A percentile compares a stretch with the other conserved stretches of the same genome.
These are phyloP conservation scores for Mycena polygramma DNA, from an alignment of 768 basidiomycete species.

Conservation along the genomic window DNA sequence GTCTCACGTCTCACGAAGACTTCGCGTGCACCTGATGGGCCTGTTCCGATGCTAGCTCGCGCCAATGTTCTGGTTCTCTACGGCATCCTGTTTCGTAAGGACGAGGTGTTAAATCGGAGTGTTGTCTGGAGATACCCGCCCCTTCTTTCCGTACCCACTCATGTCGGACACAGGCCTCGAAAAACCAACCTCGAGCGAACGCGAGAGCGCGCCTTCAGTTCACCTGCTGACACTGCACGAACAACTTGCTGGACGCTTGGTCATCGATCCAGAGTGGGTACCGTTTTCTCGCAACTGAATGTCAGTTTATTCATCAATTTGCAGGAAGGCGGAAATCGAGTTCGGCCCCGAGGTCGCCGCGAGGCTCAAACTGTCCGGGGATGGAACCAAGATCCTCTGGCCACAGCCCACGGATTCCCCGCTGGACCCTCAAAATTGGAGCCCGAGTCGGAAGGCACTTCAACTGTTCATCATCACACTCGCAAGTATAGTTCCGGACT, in stretches of 20 bases:
- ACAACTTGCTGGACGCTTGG: constrained; percentile 64
- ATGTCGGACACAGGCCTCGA: too few relatives aligned
- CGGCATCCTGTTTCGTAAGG: too few relatives aligned
- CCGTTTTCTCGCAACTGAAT: not conserved
- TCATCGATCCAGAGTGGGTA: constrained; percentile 69
- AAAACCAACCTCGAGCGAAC: too few relatives aligned
- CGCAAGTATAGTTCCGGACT: constrained; percentile 64
- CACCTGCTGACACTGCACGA: constrained; percentile 61
- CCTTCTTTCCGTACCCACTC: too few relatives aligned
- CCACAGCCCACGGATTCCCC: constrained; percentile 61
- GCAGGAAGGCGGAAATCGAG: constrained; percentile 66
- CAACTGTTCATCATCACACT: constrained; percentile 66
- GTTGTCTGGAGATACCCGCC: too few relatives aligned
- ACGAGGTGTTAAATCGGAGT: too few relatives aligned
- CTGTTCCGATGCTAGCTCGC: too few relatives aligned
- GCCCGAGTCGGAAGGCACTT: constrained; percentile 57
- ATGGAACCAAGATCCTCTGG: constrained; percentile 69
- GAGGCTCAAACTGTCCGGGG: constrained; percentile 61
- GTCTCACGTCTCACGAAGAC: too few relatives aligned
- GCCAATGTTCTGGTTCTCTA: too few relatives aligned
- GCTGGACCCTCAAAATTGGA: constrained; percentile 58
- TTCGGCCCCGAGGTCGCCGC: constrained; percentile 65
- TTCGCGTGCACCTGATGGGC: too few relatives aligned
- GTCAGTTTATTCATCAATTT: not conserved
- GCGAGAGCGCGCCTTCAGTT: constrained; percentile 17